phyloP scores from a whole-genome alignment of 345 rosid genomes.

The Salix caprea region DNA sequence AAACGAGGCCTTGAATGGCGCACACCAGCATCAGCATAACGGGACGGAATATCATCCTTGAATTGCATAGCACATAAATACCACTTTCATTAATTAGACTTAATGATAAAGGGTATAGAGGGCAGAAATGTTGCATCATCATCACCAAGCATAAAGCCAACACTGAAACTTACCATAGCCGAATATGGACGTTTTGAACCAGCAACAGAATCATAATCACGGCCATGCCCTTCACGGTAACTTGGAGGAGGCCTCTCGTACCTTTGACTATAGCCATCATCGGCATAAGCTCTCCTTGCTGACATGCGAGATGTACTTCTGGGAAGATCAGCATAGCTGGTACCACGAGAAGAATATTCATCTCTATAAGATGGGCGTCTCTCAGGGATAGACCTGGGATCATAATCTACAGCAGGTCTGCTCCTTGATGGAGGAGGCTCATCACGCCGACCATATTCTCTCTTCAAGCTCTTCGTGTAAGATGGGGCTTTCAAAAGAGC shows the following conservation, averaged over 20 bases:
- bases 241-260: conserved; percentile 75
- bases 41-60: conserved; percentile 85
- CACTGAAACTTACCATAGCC: conserved; percentile 55
- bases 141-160: not conserved
- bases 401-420: conserved; percentile 69
- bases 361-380: conserved; percentile 77
- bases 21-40: conserved; percentile 60
- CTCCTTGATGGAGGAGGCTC: conserved; percentile 81
- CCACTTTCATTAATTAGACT: not conserved
- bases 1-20: conserved; percentile 88
- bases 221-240: conserved; percentile 71
- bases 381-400: conserved; percentile 65
- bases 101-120: not conserved
- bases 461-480: conserved; percentile 71
- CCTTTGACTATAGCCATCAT: conserved; percentile 73
- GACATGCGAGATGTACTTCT: conserved; percentile 62
- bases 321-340: conserved; percentile 71
- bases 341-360: conserved; percentile 62
- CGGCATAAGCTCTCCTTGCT: conserved; percentile 71
- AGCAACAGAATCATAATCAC: conserved; percentile 78
- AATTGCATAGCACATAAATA: not conserved
- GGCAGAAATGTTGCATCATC: not conserved
- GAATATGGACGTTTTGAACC: conserved; percentile 90
- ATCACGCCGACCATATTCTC: conserved; percentile 74
- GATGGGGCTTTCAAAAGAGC: conserved; percentile 45